These are phyloP conservation scores for Paracorniculantispora psalliotae DNA, from an alignment of 2,329 filamentous ascomycete species.

Conservation along the genomic window DNA sequence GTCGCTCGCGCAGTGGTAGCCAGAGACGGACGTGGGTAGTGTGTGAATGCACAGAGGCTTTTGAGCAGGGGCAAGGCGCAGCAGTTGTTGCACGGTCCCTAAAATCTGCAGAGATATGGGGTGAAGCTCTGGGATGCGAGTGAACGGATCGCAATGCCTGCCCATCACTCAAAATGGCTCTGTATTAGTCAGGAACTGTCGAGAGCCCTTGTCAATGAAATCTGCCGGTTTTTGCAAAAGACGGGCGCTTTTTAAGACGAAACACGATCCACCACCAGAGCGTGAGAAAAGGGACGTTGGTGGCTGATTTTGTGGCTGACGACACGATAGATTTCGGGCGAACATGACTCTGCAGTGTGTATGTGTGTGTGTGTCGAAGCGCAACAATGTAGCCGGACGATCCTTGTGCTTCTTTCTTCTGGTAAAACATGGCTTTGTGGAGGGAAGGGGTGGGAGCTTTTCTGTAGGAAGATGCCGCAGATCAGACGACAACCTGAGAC, in stretches of 20 bases:
- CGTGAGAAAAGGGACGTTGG: not conserved
- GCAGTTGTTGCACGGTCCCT: not conserved
- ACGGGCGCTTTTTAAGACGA: not conserved
- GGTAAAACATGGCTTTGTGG: not conserved
- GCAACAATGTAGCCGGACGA: not conserved
- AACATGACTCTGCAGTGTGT: not conserved
- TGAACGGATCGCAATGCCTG: too few relatives aligned
- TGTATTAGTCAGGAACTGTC: not conserved
- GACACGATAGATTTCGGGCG: not conserved
- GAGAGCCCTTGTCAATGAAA: too few relatives aligned
- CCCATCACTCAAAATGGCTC: too few relatives aligned
- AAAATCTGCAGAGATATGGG: not conserved
- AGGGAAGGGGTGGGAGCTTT: not conserved
- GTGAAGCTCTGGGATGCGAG: too few relatives aligned
- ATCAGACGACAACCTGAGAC: constrained; percentile 6
- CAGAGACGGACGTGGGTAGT: too few relatives aligned
- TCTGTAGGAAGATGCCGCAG: not conserved
- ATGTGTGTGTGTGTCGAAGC: too few relatives aligned
- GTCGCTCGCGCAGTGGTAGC: not conserved
- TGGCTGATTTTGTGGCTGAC: not conserved
- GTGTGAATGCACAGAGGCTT: not conserved
- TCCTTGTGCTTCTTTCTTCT: not conserved
- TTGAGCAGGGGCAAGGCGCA: not conserved
- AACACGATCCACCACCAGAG: not conserved
- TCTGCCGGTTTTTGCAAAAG: not conserved